Evolutionary conservation across 2,329 filamentous ascomycete species (phyloP).

Genomic region (Emergomyces orientalis): DNA sequence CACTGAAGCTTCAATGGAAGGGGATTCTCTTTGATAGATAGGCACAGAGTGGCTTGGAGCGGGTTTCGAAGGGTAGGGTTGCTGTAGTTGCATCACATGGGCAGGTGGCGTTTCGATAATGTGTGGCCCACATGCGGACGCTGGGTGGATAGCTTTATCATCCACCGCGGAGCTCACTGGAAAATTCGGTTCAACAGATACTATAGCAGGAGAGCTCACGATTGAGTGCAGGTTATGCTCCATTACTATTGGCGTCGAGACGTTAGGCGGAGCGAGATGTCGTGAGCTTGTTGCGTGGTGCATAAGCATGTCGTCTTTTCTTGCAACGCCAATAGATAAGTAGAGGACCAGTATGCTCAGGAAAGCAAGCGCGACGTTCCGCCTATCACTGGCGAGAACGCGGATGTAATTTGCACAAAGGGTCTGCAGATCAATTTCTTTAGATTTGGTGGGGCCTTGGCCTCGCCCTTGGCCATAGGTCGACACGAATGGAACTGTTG

Average conservation of each 20-base stretch:
- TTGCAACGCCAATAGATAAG: slow-evolving; percentile 23
- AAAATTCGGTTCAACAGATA: background rate
- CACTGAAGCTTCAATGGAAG: too few species aligned
- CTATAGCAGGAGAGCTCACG: background rate
- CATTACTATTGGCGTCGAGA: slow-evolving; percentile 2
- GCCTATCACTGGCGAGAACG: slow-evolving; percentile 43
- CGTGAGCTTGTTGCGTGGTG: background rate
- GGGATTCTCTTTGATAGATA: background rate
- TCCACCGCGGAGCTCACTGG: background rate
- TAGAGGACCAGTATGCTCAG: slow-evolving; percentile 38
- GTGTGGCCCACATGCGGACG: background rate
- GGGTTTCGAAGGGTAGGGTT: background rate
- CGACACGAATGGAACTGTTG: background rate
- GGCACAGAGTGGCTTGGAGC: background rate
- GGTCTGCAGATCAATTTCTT: slow-evolving; percentile 41
- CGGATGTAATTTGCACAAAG: slow-evolving; percentile 47
- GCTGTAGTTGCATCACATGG: background rate
- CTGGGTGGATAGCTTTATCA: background rate
- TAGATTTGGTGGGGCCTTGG: background rate
- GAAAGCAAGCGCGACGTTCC: slow-evolving; percentile 44
- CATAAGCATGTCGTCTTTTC: too few species aligned
- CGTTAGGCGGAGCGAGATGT: background rate
- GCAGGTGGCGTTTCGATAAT: background rate
- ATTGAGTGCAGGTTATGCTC: background rate
- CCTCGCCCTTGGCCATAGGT: background rate